Base-by-base conservation (phyloP, 805 yeast species). In the Myxozyma kluyveri region DNA sequence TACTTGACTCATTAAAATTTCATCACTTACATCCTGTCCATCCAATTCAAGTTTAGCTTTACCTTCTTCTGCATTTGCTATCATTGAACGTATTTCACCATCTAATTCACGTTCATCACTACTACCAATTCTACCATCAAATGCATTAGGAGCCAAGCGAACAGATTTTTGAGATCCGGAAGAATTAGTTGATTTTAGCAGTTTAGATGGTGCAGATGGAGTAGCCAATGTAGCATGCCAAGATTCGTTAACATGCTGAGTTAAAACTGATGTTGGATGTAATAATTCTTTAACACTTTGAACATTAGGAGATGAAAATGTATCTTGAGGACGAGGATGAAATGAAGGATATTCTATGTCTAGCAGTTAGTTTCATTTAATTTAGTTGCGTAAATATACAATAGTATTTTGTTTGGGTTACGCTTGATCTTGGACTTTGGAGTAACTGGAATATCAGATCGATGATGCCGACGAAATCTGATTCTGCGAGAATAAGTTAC, bases 221-320 rank as follows among this genome's bases (percentile, higher is more conserved):
- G 33, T 29, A 9, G 33, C 33, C 9, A 29, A 29, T 14, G 33
- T 29, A 14, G 33, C 33, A 19, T n/a, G 27, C 47, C 47, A 42
- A 3, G 49, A 33, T 19, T 49, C 53, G 45, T 49, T 49, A 35
- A 49, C 53, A 32, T 38, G 45, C 31, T 36, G 18, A n/a, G 31
- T 42, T 45, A 49, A 3, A 3, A 45, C 44, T 19, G 23, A 24
- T 40, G 38, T 49, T 12, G 36, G 23, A 21, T 14, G 33, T 29
- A 29, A 14, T 29, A 14, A 9, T 9, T 29, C 33, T 14, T 29
- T 29, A 14, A 29, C 14, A 14, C 33, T 29, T 14, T 9, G 12
- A 14, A 29, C 33, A 9, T 9, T 14, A 14, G 33, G 33, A 9
- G 33, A 29, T 14, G 41, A 38, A 33, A 12, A 29, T 31, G 23